Conservation (phyloP, 495 filamentous ascomycete species). For the Rusavskia elegans region DNA sequence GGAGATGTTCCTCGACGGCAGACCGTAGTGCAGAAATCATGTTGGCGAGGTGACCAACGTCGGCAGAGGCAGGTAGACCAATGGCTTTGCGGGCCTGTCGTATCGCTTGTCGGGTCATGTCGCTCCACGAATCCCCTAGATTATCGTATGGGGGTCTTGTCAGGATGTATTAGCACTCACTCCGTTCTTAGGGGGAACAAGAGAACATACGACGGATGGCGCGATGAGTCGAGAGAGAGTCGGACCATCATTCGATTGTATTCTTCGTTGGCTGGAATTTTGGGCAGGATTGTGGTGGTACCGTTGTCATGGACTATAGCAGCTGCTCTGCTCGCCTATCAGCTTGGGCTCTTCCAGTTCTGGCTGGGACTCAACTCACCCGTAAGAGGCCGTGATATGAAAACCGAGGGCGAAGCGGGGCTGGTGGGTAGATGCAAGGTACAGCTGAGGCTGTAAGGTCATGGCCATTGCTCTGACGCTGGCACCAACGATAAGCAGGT, state of each 20-base stretch:
- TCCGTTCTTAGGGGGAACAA: no score
- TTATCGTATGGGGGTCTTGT: conserved; percentile 4
- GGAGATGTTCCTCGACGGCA: background rate
- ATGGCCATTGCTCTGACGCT: no score
- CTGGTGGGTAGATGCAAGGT: no score
- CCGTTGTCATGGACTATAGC: conserved; percentile 5
- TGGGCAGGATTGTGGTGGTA: background rate
- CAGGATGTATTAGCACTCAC: background rate
- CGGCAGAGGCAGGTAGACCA: conserved; percentile 3
- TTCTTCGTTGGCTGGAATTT: background rate
- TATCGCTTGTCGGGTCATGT: conserved; percentile 1
- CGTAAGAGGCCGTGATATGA: conserved; percentile 5
- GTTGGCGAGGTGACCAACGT: conserved; percentile 2
- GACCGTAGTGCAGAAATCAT: background rate
- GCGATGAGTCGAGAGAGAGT: conserved; percentile 5
- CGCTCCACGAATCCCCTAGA: background rate
- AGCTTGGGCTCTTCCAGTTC: background rate
- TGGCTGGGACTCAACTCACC: background rate
- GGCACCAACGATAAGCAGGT: no score
- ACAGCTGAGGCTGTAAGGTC: no score
- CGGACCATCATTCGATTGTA: conserved; percentile 2
- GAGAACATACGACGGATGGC: conserved; percentile 1
- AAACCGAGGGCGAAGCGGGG: conserved; percentile 4
- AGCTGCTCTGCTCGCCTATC: background rate
- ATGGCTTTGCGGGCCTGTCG: conserved; percentile 5